Percentiles rank a stretch among this genome's conserved stretches.
Conservation (phyloP, 371 early-diverging fungal genomes). For the Rhizopus sp. region DNA sequence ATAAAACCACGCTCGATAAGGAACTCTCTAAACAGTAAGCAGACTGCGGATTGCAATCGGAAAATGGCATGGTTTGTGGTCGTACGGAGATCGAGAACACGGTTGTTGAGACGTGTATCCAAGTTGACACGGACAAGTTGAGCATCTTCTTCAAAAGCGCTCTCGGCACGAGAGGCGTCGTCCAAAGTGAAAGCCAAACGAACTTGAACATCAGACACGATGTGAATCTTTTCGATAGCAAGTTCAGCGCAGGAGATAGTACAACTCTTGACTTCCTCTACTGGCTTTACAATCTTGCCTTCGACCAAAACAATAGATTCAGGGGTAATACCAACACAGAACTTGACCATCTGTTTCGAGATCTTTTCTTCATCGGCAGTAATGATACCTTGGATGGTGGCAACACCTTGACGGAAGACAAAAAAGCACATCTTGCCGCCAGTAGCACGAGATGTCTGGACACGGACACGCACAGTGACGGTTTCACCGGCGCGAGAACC, state of each 20-base stretch:
- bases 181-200: slow-evolving; percentile 96
- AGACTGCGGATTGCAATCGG: slow-evolving; percentile 95
- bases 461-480: slow-evolving; percentile 86
- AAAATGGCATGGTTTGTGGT: slow-evolving; percentile 98
- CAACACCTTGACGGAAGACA: slow-evolving; percentile 84
- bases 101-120: slow-evolving; percentile 96
- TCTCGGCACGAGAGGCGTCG: slow-evolving; percentile 90
- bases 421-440: slow-evolving; percentile 93
- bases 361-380: slow-evolving; percentile 68
- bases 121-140: slow-evolving; percentile 81
- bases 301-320: slow-evolving; percentile 92
- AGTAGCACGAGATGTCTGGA: slow-evolving; percentile 88
- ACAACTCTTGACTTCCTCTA: slow-evolving; percentile 89
- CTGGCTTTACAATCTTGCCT: slow-evolving; percentile 78
- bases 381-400: slow-evolving; percentile 88
- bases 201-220: slow-evolving; percentile 77
- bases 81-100: slow-evolving; percentile 97
- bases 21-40: slow-evolving; percentile 94
- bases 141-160: slow-evolving; percentile 77
- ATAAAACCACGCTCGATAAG: slow-evolving; percentile 83
- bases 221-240: slow-evolving; percentile 71
- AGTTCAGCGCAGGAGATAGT: slow-evolving; percentile 92
- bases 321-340: slow-evolving; percentile 74
- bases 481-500: slow-evolving; percentile 70
- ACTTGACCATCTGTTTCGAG: slow-evolving; percentile 97